Percentiles rank a stretch among this genome's conserved stretches.
phyloP scores from a whole-genome alignment of 306 rosid species.

The Cicer cuneatum region DNA sequence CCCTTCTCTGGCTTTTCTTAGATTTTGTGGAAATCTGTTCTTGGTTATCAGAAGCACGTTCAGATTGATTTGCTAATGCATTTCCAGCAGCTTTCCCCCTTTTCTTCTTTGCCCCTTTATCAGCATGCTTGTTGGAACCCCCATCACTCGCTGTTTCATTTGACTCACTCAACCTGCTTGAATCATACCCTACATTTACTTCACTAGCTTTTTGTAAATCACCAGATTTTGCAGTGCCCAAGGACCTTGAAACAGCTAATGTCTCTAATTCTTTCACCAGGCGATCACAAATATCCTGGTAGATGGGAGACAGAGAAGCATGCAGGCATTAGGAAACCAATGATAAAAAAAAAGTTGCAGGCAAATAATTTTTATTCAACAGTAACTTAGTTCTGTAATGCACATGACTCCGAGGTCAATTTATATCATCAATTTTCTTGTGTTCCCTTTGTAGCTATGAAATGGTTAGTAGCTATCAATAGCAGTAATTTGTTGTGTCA shows the following conservation, averaged over 20 bases:
- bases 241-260: conserved; percentile 58
- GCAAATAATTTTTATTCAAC: conserved; percentile 32
- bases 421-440: background rate
- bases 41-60: conserved; percentile 69
- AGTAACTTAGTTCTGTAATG: background rate
- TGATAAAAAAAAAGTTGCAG: conserved; percentile 22
- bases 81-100: conserved; percentile 69
- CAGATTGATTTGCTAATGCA: conserved; percentile 54
- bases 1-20: conserved; percentile 84
- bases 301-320: conserved; percentile 38
- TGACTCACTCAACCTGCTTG: conserved; percentile 63
- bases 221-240: conserved; percentile 50
- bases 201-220: conserved; percentile 52
- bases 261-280: conserved; percentile 86
- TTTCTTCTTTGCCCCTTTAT: conserved; percentile 85
- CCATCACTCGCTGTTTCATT: conserved; percentile 59
- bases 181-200: conserved; percentile 59
- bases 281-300: conserved; percentile 73
- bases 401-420: conserved; percentile 30
- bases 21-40: conserved; percentile 71
- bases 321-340: conserved; percentile 44
- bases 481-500: conserved; percentile 3
- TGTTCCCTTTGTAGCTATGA: conserved; percentile 19
- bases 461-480: conserved; percentile 30
- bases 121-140: conserved; percentile 65